These are phyloP conservation scores for Mycena maculata DNA, from an alignment of 768 basidiomycete species.

Conservation along the genomic window DNA sequence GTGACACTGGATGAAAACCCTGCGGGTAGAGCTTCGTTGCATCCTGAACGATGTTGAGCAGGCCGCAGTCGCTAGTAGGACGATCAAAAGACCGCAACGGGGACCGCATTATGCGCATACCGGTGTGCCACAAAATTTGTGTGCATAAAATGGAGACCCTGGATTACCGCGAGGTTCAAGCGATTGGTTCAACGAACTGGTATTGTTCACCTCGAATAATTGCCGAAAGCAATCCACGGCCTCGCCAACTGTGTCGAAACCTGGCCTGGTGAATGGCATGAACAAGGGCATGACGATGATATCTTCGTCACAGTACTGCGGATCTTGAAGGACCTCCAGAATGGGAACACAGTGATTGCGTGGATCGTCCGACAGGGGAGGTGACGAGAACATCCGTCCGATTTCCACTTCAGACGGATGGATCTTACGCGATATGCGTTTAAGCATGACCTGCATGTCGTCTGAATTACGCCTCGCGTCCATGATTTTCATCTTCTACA, in stretches of 20 bases:
- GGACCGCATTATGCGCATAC: too few species aligned
- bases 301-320: background rate
- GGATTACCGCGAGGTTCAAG: background rate
- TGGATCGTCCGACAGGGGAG: background rate
- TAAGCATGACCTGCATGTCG: constrained; percentile 24
- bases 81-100: background rate
- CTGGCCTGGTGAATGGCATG: constrained; percentile 14
- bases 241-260: constrained; percentile 37
- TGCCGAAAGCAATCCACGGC: constrained; percentile 36
- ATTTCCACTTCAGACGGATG: constrained; percentile 28
- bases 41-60: too few species aligned
- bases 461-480: too few species aligned
- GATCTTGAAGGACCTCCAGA: constrained; percentile 19
- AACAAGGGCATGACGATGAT: constrained; percentile 37
- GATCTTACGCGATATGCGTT: background rate
- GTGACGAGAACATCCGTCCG: constrained; percentile 4
- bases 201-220: constrained; percentile 33
- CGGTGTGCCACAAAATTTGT: constrained; percentile 15
- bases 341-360: constrained; percentile 32
- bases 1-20: too few species aligned
- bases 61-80: too few species aligned
- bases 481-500: too few species aligned
- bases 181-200: too few species aligned
- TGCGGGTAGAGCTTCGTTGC: too few species aligned
- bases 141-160: constrained; percentile 19